These are phyloP conservation scores for Phytophthora sp. DNA, from an alignment of 352 stramenopile genomes.

Conservation along the genomic window DNA sequence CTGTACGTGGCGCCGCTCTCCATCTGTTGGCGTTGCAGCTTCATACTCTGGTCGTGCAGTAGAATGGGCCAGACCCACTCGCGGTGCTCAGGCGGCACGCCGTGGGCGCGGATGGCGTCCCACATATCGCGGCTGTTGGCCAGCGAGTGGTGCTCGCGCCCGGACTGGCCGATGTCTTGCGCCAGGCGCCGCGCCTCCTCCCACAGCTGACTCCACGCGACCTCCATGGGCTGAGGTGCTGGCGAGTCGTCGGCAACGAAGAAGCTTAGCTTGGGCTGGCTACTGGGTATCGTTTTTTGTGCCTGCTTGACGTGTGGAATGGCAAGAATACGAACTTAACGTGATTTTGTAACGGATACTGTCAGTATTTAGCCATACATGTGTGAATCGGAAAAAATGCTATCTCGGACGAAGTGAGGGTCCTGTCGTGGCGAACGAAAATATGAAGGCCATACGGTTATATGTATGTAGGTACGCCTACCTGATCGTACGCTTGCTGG, in stretches of 20 bases:
- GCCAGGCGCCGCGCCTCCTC: slow-evolving; percentile 62
- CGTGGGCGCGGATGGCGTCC: slow-evolving; percentile 57
- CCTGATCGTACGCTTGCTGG: no score
- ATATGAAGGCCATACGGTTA: background rate
- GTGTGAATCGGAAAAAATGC: no score
- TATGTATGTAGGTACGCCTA: no score
- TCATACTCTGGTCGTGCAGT: slow-evolving; percentile 67
- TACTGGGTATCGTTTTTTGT: background rate
- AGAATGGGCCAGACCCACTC: slow-evolving; percentile 84
- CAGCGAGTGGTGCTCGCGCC: slow-evolving; percentile 76
- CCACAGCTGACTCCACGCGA: slow-evolving; percentile 67
- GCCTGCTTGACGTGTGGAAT: slow-evolving; percentile 5
- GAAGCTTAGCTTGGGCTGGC: background rate
- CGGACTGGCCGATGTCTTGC: slow-evolving; percentile 61
- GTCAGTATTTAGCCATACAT: background rate
- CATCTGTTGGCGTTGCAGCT: slow-evolving; percentile 57
- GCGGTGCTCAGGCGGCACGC: slow-evolving; percentile 69
- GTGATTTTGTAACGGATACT: background rate
- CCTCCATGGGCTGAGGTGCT: slow-evolving; percentile 36
- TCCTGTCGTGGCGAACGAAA: background rate
- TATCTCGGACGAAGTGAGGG: slow-evolving; percentile 24
- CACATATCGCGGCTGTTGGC: slow-evolving; percentile 49
- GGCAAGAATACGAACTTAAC: background rate
- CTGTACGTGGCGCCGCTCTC: slow-evolving; percentile 55
- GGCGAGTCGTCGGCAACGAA: background rate